These are phyloP conservation scores for Henckelia pumila DNA, from an alignment of 257 asterid genomes.

Conservation along the genomic window DNA sequence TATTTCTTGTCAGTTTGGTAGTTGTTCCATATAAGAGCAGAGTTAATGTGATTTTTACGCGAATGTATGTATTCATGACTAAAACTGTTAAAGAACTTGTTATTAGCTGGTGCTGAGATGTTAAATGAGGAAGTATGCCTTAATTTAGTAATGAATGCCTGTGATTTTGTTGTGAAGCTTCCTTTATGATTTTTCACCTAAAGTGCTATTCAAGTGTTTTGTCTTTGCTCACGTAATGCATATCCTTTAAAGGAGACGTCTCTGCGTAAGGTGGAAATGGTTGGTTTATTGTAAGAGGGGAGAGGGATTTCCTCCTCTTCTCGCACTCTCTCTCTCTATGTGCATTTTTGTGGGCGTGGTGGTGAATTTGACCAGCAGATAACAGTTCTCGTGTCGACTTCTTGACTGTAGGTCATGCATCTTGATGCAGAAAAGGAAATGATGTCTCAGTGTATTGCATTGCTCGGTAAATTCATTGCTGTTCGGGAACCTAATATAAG, in stretches of 20 bases:
- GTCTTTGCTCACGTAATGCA: not conserved
- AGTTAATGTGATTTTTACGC: not conserved
- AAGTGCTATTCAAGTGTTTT: not conserved
- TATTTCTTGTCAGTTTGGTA: slow-evolving; percentile 14
- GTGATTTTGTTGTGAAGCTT: not conserved
- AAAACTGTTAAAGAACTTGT: not conserved
- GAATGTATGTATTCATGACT: not conserved
- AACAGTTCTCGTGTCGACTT: slow-evolving; percentile 11
- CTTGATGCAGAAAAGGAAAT: slow-evolving; percentile 97
- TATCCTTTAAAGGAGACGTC: not conserved
- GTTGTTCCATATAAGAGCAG: not conserved
- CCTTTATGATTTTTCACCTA: not conserved
- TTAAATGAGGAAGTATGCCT: not conserved
- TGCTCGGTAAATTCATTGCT: slow-evolving; percentile 94
- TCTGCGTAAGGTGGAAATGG: not conserved
- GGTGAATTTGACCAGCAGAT: not conserved
- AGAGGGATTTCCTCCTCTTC: not conserved
- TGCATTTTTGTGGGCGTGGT: not conserved
- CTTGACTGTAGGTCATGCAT: slow-evolving; percentile 79
- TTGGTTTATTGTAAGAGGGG: not conserved
- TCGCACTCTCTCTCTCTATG: not conserved
- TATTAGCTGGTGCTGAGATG: not conserved
- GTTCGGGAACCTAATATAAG: slow-evolving; percentile 97
- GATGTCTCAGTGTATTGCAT: slow-evolving; percentile 98
- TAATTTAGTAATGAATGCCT: not conserved